Conservation (phyloP, 2,329 filamentous ascomycete genomes). For the Incumbomyces delicatus region DNA sequence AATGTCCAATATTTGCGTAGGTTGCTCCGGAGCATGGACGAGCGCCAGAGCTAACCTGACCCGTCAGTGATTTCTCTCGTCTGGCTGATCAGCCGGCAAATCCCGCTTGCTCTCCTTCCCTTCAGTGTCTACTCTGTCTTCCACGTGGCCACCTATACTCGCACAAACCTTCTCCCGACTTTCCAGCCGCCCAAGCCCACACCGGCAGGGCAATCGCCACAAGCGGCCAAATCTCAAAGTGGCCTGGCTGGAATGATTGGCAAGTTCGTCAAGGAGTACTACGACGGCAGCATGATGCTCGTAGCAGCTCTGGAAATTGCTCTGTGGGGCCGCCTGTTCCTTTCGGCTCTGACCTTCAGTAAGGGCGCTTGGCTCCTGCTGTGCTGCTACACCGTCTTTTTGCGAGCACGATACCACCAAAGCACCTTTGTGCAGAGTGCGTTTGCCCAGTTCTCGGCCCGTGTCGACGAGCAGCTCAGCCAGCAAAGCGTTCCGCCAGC, state of each 20-base stretch:
- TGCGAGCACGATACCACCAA: slow-evolving; percentile 81
- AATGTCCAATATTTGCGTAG: slow-evolving; percentile 95
- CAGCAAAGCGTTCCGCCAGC: slow-evolving; percentile 78
- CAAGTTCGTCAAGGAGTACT: slow-evolving; percentile 94
- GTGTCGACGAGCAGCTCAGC: slow-evolving; percentile 71
- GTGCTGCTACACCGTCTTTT: slow-evolving; percentile 77
- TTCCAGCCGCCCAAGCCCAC: slow-evolving; percentile 56
- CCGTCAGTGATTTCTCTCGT: slow-evolving; percentile 74
- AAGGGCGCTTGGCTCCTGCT: slow-evolving; percentile 86
- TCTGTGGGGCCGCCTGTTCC: slow-evolving; percentile 72
- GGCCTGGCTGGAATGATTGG: slow-evolving; percentile 74
- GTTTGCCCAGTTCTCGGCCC: slow-evolving; percentile 60
- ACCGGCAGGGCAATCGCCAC: slow-evolving; percentile 45
- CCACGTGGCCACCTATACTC: slow-evolving; percentile 94
- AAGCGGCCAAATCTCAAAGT: slow-evolving; percentile 40
- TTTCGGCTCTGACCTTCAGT: slow-evolving; percentile 77
- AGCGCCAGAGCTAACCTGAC: slow-evolving; percentile 9
- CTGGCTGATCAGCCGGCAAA: slow-evolving; percentile 87
- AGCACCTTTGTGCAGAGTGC: slow-evolving; percentile 85
- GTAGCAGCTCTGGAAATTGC: slow-evolving; percentile 81
- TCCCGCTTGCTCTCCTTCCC: slow-evolving; percentile 80
- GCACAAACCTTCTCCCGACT: slow-evolving; percentile 84
- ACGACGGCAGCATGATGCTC: slow-evolving; percentile 88
- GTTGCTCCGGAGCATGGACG: slow-evolving; percentile 26
- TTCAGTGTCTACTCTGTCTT: slow-evolving; percentile 97